A percentile compares a stretch with the other conserved stretches of the same genome.
Conservation (phyloP, 2,329 filamentous ascomycete genomes). For the Xylaria polymorpha region DNA sequence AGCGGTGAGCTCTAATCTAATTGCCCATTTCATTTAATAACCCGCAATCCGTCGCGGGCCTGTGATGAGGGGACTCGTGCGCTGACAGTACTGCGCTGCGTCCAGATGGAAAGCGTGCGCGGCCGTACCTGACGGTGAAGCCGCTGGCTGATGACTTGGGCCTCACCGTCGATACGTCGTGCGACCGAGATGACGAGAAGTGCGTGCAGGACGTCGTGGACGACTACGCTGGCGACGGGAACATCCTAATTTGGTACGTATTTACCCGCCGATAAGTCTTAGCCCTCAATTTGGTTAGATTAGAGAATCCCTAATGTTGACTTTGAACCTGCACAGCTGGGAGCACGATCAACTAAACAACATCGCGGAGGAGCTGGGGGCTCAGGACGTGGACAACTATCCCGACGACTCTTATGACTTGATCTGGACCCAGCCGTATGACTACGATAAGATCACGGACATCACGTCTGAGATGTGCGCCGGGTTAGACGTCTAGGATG, state of each 20-base stretch:
- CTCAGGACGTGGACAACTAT: constrained; percentile 61
- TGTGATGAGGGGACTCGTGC: not conserved
- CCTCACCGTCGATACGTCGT: constrained; percentile 65
- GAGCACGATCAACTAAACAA: constrained; percentile 65
- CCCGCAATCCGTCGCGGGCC: too few relatives aligned
- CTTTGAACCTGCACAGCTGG: constrained; percentile 57
- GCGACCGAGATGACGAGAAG: constrained; percentile 64
- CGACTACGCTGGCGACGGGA: constrained; percentile 60
- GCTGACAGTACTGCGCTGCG: not conserved
- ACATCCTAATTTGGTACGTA: constrained; percentile 66
- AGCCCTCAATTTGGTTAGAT: not conserved
- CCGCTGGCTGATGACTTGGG: constrained; percentile 67
- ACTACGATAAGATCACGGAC: constrained; percentile 60
- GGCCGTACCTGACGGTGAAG: constrained; percentile 67
- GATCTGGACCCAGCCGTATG: constrained; percentile 67
- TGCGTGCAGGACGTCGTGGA: constrained; percentile 65
- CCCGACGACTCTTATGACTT: constrained; percentile 63
- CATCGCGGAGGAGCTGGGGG: constrained; percentile 63
- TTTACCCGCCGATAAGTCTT: not conserved
- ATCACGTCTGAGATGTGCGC: constrained; percentile 64
- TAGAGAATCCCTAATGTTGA: constrained; percentile 8
- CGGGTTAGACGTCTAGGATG: constrained; percentile 57
- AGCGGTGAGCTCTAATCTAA: constrained; percentile 49
- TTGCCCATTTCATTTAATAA: not conserved
- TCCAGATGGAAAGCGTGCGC: constrained; percentile 61